Evolutionary conservation across 305 asterid genomes (phyloP).

Genomic region (Andrographis paniculata): DNA sequence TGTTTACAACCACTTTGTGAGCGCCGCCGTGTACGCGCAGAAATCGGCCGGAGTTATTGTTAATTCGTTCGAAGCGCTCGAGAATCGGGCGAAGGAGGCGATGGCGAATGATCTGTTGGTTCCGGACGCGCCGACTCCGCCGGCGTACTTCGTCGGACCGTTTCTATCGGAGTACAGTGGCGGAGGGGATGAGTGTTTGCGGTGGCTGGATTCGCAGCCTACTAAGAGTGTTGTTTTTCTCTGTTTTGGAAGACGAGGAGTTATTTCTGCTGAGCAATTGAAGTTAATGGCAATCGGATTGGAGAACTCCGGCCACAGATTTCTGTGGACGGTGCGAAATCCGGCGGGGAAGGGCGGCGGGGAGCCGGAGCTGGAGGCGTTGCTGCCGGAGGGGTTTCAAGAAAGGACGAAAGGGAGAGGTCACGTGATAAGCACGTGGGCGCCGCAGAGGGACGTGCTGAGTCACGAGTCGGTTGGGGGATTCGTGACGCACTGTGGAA

Average conservation of each 20-base stretch:
- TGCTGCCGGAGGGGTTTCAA: conserved; percentile 49
- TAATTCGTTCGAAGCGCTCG: conserved; percentile 30
- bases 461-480: conserved; percentile 50
- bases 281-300: conserved; percentile 29
- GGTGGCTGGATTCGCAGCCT: conserved; percentile 41
- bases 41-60: conserved; percentile 25
- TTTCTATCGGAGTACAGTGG: conserved; percentile 1
- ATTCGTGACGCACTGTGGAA: conserved; percentile 70
- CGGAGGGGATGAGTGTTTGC: conserved; percentile 26
- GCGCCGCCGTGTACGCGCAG: conserved; percentile 16
- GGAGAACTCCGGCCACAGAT: conserved; percentile 33
- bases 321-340: conserved; percentile 36
- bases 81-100: conserved; percentile 26
- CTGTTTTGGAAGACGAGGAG: conserved; percentile 39
- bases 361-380: conserved; percentile 35
- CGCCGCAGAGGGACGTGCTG: conserved; percentile 50
- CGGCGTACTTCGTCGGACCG: conserved; percentile 31
- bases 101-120: conserved; percentile 18
- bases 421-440: conserved; percentile 47
- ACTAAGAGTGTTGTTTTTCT: conserved; percentile 31
- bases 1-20: conserved; percentile 21
- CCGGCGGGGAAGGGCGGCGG: conserved; percentile 23
- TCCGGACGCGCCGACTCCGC: conserved; percentile 28
- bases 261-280: conserved; percentile 28
- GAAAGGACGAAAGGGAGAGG: conserved; percentile 41